Percentiles rank a stretch among this genome's conserved stretches.
Evolutionary conservation across 192 early-diverging fungal genomes (phyloP).

Genomic region (Umbelopsis vinacea): DNA sequence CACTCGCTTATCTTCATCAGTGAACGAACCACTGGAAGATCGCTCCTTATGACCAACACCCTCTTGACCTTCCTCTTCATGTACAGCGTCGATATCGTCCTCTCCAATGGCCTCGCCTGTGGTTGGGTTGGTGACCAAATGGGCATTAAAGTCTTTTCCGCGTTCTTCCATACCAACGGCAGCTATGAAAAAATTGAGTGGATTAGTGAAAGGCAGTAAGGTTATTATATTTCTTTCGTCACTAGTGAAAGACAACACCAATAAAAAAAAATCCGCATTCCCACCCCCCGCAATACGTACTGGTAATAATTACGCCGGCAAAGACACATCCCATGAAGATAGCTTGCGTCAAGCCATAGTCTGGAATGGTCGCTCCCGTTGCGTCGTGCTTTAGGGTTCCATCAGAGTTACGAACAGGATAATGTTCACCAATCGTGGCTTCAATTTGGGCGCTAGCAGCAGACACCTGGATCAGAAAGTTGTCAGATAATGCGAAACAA

Average conservation of each 20-base stretch:
- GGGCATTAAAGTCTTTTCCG: slow-evolving; percentile 51
- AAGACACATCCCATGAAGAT: slow-evolving; percentile 58
- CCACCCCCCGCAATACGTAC: slow-evolving; percentile 2
- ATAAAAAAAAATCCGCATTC: no score
- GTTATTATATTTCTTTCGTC: no score
- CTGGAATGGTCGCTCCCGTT: slow-evolving; percentile 30
- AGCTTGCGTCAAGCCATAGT: slow-evolving; percentile 62
- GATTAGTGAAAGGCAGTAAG: neutral
- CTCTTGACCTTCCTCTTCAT: slow-evolving; percentile 8
- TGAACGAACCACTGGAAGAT: neutral
- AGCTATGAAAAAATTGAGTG: slow-evolving; percentile 26
- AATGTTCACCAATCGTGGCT: slow-evolving; percentile 47
- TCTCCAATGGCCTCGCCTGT: slow-evolving; percentile 12
- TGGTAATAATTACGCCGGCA: slow-evolving; percentile 26
- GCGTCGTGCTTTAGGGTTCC: no score
- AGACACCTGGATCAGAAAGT: neutral
- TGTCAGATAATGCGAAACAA: no score
- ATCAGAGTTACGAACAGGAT: neutral
- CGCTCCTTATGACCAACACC: neutral
- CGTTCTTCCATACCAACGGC: slow-evolving; percentile 62
- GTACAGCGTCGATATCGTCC: neutral
- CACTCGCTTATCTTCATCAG: neutral
- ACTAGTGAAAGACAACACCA: no score
- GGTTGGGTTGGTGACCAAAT: slow-evolving; percentile 24
- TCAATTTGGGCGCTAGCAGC: slow-evolving; percentile 43